These are phyloP conservation scores for Brassica rapa DNA, from an alignment of 345 rosid species.

Conservation along the genomic window DNA sequence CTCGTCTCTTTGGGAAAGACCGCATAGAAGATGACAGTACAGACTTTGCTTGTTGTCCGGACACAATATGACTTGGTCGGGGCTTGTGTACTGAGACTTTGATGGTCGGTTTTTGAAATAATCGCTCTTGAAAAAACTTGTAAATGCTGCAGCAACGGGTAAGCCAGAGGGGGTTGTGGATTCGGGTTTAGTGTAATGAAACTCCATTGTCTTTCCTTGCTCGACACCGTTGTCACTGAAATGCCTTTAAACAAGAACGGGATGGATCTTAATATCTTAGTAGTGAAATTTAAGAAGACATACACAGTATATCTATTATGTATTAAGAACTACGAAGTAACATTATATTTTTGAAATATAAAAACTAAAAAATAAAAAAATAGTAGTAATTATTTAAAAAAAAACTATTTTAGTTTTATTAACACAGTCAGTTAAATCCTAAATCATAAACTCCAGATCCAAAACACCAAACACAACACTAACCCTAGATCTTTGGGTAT, in stretches of 20 bases:
- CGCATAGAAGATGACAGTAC: conserved; percentile 10
- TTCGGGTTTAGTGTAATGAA: not conserved
- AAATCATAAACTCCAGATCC: too few relatives aligned
- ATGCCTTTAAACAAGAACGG: not conserved
- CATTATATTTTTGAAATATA: too few relatives aligned
- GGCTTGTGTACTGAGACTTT: not conserved
- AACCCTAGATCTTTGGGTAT: too few relatives aligned
- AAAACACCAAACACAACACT: too few relatives aligned
- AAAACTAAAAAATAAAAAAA: too few relatives aligned
- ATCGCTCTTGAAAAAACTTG: conserved; percentile 1
- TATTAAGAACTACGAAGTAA: too few relatives aligned
- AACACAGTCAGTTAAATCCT: too few relatives aligned
- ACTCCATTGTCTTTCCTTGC: conserved; percentile 1
- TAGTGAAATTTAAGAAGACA: too few relatives aligned
- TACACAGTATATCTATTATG: too few relatives aligned
- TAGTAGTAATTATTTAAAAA: too few relatives aligned
- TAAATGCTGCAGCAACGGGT: not conserved
- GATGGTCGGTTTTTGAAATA: conserved; percentile 4
- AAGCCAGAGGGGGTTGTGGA: not conserved
- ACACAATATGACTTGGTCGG: conserved; percentile 8
- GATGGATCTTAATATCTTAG: too few relatives aligned
- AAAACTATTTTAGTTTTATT: too few relatives aligned
- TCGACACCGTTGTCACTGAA: not conserved
- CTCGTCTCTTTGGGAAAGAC: not conserved
- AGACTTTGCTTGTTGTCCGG: not conserved